Evolutionary conservation across 768 basidiomycete species (phyloP).

Genomic region (Udeniomyces megalosporus): DNA sequence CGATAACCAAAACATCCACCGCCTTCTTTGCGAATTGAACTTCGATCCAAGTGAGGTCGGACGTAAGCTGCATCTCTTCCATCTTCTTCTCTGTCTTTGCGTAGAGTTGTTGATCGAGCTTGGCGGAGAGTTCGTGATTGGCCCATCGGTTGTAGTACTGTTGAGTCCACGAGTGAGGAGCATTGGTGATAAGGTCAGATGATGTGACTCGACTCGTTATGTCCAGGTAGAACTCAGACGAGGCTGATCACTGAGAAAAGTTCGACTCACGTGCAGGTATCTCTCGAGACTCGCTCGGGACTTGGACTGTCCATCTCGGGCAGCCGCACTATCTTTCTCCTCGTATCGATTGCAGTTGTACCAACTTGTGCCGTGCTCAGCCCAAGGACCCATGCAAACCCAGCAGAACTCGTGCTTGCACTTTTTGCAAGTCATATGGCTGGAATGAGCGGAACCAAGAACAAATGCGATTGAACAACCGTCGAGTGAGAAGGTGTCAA

Average conservation of each 20-base stretch:
- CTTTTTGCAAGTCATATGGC: conserved; percentile 99
- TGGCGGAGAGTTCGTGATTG: conserved; percentile 98
- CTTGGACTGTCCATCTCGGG: conserved; percentile 78
- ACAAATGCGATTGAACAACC: too few relatives aligned
- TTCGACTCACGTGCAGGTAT: conserved; percentile 69
- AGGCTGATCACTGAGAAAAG: neutral
- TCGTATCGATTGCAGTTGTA: conserved; percentile 97
- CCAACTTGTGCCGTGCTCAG: conserved; percentile 91
- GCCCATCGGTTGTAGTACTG: conserved; percentile 99
- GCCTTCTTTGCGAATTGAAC: conserved; percentile 98
- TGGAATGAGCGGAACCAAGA: too few relatives aligned
- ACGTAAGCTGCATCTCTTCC: conserved; percentile 96
- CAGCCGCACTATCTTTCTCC: conserved; percentile 67
- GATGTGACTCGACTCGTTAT: too few relatives aligned
- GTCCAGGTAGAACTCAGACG: too few relatives aligned
- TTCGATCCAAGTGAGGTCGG: conserved; percentile 91
- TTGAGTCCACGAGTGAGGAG: neutral
- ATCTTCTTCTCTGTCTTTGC: conserved; percentile 98
- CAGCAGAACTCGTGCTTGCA: conserved; percentile 90
- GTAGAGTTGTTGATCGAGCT: conserved; percentile 81
- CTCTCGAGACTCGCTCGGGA: conserved; percentile 82
- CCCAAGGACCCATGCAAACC: conserved; percentile 99
- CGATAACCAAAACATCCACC: conserved; percentile 77
- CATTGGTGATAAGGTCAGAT: neutral
- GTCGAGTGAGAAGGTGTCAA: neutral